A percentile compares a stretch with the other conserved stretches of the same genome.
Evolutionary conservation across 2,329 filamentous ascomycete genomes (phyloP).

Genomic region (Phaeoacremonium minimum): DNA sequence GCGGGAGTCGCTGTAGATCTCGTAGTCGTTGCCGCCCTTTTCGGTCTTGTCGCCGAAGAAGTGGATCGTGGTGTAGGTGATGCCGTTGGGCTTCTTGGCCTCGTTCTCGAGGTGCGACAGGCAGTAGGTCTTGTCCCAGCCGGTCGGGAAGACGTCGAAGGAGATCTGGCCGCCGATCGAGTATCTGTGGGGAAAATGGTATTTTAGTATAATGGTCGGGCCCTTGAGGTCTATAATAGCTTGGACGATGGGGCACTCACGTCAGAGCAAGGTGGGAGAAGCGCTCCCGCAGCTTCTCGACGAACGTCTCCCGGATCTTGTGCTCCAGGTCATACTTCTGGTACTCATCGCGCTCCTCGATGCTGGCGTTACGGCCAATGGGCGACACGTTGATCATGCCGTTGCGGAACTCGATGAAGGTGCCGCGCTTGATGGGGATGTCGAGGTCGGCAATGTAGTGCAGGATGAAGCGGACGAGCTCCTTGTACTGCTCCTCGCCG

Average conservation of each 20-base stretch:
- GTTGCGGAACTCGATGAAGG: slow-evolving; percentile 84
- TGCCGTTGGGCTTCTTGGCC: slow-evolving; percentile 61
- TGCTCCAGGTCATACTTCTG: slow-evolving; percentile 75
- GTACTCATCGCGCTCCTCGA: slow-evolving; percentile 76
- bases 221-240: no score
- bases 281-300: slow-evolving; percentile 70
- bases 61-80: slow-evolving; percentile 83
- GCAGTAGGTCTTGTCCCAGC: slow-evolving; percentile 99
- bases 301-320: slow-evolving; percentile 72
- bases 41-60: slow-evolving; percentile 98
- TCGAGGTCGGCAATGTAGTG: slow-evolving; percentile 83
- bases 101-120: slow-evolving; percentile 82
- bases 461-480: slow-evolving; percentile 70
- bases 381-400: slow-evolving; percentile 88
- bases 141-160: slow-evolving; percentile 93
- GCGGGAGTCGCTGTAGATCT: slow-evolving; percentile 80
- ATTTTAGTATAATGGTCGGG: no score
- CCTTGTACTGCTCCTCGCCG: slow-evolving; percentile 79
- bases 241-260: slow-evolving; percentile 42
- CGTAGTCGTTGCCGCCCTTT: slow-evolving; percentile 89
- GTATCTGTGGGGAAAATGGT: no score
- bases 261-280: slow-evolving; percentile 84
- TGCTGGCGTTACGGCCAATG: slow-evolving; percentile 80
- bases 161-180: slow-evolving; percentile 97
- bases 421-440: slow-evolving; percentile 77